phyloP scores from a whole-genome alignment of 768 basidiomycete species.

The Lentinula guzmanii region DNA sequence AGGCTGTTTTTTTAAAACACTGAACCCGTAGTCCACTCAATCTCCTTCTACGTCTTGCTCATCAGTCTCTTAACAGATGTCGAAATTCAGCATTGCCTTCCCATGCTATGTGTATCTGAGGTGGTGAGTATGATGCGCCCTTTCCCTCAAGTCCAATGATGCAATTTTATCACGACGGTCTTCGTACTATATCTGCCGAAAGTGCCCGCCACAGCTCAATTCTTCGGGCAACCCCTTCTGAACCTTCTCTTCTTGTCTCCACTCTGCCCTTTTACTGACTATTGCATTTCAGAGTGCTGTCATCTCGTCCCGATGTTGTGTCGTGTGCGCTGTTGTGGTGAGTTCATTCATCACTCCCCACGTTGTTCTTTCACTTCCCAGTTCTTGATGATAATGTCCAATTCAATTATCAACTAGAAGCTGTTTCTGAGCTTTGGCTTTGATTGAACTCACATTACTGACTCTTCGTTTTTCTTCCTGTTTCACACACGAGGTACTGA shows the following conservation, averaged over 20 bases:
- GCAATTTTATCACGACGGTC: conserved; percentile 82
- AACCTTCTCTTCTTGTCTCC: conserved; percentile 17
- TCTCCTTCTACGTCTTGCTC: not conserved
- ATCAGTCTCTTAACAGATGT: not conserved
- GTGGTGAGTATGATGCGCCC: conserved; percentile 22
- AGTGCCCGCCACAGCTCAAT: conserved; percentile 91
- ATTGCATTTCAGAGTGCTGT: not conserved
- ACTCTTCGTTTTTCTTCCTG: not conserved
- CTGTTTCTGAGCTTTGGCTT: conserved; percentile 76
- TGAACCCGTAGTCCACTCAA: conserved; percentile 31
- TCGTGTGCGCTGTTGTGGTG: too few relatives aligned
- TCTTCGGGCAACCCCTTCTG: conserved; percentile 77
- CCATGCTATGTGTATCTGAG: not conserved
- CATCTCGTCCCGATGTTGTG: not conserved
- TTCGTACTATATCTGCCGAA: conserved; percentile 83
- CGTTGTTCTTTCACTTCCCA: not conserved
- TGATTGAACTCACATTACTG: conserved; percentile 33
- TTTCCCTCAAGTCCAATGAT: conserved; percentile 39
- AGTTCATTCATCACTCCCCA: not conserved
- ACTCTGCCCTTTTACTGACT: not conserved
- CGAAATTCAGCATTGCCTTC: not conserved
- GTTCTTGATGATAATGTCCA: conserved; percentile 35
- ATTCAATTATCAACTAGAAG: conserved; percentile 79
- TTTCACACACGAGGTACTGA: not conserved
- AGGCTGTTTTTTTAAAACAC: conserved; percentile 72